Conservation (phyloP, 768 basidiomycete genomes). For the Leccinum obscurum region DNA sequence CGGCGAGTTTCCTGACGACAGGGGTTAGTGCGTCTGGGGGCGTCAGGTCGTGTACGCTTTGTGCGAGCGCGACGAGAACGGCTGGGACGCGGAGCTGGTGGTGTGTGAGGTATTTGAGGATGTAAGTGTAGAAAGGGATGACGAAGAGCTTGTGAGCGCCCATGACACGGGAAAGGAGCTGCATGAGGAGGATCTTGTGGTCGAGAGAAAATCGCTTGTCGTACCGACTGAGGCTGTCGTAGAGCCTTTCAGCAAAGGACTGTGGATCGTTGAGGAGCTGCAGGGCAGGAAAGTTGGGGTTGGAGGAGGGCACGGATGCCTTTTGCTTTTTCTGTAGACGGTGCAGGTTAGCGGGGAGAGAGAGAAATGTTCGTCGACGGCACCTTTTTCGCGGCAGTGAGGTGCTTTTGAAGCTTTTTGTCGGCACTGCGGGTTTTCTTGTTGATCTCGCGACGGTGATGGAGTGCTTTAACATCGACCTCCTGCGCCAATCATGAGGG, state of each 20-base stretch:
- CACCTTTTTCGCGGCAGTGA: constrained; percentile 78
- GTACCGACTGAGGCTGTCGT: constrained; percentile 76
- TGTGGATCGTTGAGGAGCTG: constrained; percentile 95
- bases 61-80: constrained; percentile 91
- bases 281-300: constrained; percentile 85
- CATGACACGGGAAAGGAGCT: constrained; percentile 92
- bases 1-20: constrained; percentile 86
- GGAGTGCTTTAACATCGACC: constrained; percentile 68
- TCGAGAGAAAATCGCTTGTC: constrained; percentile 97
- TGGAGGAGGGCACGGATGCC: constrained; percentile 25
- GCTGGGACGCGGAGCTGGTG: constrained; percentile 90
- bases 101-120: constrained; percentile 90
- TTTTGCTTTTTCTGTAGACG: constrained; percentile 38
- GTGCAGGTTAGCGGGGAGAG: constrained; percentile 30
- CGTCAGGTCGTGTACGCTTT: constrained; percentile 92
- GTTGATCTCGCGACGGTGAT: constrained; percentile 89
- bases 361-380: constrained; percentile 3
- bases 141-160: constrained; percentile 91
- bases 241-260: constrained; percentile 91
- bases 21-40: constrained; percentile 92
- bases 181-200: constrained; percentile 97
- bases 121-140: constrained; percentile 93
- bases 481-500: constrained; percentile 38
- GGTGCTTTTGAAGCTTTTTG: constrained; percentile 72
- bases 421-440: constrained; percentile 87